Evolutionary conservation across 2,329 filamentous ascomycete genomes (phyloP), one percentile per base, ranked within the genome.

Genomic region (Aspergillus floridensis): DNA sequence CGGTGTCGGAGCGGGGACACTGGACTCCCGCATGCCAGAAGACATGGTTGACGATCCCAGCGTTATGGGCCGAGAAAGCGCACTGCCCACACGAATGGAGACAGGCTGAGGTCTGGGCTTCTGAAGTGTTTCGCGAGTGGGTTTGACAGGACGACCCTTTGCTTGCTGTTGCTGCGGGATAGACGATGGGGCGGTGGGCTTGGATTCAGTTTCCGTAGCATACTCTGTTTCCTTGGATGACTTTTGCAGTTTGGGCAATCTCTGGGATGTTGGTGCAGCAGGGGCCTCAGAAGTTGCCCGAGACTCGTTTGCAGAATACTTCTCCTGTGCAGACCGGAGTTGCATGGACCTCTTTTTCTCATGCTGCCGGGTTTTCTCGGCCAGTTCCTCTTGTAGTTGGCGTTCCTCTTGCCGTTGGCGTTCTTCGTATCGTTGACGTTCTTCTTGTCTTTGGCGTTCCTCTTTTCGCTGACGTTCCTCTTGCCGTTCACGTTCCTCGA

Each of bases 11-110:
- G 77, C 66, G 62, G 75, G 52, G 82, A 74, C 12, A 81, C 81
- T 59, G 26, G 70, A 62, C 35, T 89, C 88, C 59, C 87, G 84
- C 16, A 85, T 76, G 38, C 77, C 84, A 3, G 87, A 82, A 4
- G 86, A 81, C 49, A 81, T 83, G 16, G 38, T 44, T 60, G 84
- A 85, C 44, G 73, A 72, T 10, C 71, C 59, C 29, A 79, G 58
- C 6, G 78, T 75, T 44, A 81, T 76, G 49, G 77, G 74, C 56
- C 79, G 77, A 21, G 78, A 79, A 44, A 76, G 68, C 14, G 79
- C 72, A 41, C 78, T 80, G n/a, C 79, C 79, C 21, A 82, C 78
- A 35, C 78, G 76, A 57, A 82, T 81, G 1, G 78, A 78, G 26
- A 81, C 77, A 11, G 79, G 79, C 56, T 79, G 77, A 11, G 77